Evolutionary conservation across 164 flowering plant genomes (phyloP), one percentile per base, ranked within the genome.

Genomic region (Kalanchoe fedtschenkoi): DNA sequence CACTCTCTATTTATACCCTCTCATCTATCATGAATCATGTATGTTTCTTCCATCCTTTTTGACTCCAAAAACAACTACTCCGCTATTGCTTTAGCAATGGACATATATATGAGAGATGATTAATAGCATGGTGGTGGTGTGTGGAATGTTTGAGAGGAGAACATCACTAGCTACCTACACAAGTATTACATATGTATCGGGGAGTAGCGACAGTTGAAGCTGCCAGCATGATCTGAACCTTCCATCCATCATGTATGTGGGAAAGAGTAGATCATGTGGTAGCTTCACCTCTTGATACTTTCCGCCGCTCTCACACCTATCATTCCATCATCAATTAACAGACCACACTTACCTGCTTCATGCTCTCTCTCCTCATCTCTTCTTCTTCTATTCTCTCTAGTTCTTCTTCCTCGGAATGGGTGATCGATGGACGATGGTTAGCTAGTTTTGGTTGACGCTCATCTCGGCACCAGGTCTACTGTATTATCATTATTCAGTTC

Each of bases 251-350:
- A n/a, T n/a, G n/a, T 32, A 58, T 58, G 38, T 33, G 61, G 63
- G 30, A 37, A 61, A 61, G 63, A 61, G 34, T 61, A 61, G 74
- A 71, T 71, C 74, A 67, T 71, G 55, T 61, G 74, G 71, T 69
- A 60, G 74, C 39, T 67, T 71, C 70, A 71, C 62, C 74, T 67
- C 58, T 60, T 63, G 63, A 61, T 39, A 42, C 46, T 61, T 22
- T 28, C 63, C 29, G 4, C 21, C 6, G 22, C 5, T 1, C 2
- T 34, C 35, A 5, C 6, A 6, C 26, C 22, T 0, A 10, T 11
- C 7, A n/a, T 16, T 16, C 38, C 11, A 7, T 32, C 22, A 16
- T 16, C 21, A 0, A 3, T 9, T 14, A 29, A 14, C 35, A 14
- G 34, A 15, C 5, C 32, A 13, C 61, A n/a, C 14, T 30, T 33